These are phyloP conservation scores for Thuja plicata DNA, from an alignment of 83 land plant genomes.

Conservation along the genomic window DNA sequence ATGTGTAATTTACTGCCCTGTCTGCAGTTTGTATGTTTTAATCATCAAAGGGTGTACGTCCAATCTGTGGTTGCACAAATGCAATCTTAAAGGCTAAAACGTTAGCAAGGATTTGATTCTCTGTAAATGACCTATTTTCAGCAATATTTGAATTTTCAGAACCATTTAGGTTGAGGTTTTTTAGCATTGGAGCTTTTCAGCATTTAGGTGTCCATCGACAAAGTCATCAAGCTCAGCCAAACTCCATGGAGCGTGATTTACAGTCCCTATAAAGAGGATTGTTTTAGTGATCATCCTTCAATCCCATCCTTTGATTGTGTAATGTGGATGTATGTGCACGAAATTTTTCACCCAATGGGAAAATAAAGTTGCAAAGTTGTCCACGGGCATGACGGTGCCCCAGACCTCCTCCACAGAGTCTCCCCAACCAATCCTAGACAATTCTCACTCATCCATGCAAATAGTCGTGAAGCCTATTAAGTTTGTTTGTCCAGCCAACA, in stretches of 20 bases:
- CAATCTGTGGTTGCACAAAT: constrained; percentile 54
- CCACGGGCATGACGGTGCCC: too few relatives aligned
- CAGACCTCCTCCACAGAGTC: too few relatives aligned
- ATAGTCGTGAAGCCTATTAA: too few relatives aligned
- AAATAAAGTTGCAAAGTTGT: too few relatives aligned
- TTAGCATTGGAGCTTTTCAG: background rate
- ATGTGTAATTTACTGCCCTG: constrained; percentile 36
- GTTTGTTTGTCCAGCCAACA: background rate
- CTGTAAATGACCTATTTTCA: background rate
- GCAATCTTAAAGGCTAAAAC: constrained; percentile 51
- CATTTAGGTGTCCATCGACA: background rate
- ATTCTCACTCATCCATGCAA: too few relatives aligned
- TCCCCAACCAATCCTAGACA: too few relatives aligned
- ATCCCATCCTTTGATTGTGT: too few relatives aligned
- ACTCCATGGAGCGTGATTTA: background rate
- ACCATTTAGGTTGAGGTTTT: background rate
- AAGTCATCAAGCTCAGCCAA: background rate
- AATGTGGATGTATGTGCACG: too few relatives aligned
- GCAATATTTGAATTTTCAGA: background rate
- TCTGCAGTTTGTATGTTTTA: constrained; percentile 52
- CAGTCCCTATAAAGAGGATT: too few relatives aligned
- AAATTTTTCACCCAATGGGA: too few relatives aligned
- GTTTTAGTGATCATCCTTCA: too few relatives aligned
- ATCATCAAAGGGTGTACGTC: constrained; percentile 57
- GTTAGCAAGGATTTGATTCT: constrained; percentile 20